A percentile compares a stretch with the other conserved stretches of the same genome.
Evolutionary conservation across 1,284 basidiomycete genomes (phyloP).

Genomic region (Meira nashicola): DNA sequence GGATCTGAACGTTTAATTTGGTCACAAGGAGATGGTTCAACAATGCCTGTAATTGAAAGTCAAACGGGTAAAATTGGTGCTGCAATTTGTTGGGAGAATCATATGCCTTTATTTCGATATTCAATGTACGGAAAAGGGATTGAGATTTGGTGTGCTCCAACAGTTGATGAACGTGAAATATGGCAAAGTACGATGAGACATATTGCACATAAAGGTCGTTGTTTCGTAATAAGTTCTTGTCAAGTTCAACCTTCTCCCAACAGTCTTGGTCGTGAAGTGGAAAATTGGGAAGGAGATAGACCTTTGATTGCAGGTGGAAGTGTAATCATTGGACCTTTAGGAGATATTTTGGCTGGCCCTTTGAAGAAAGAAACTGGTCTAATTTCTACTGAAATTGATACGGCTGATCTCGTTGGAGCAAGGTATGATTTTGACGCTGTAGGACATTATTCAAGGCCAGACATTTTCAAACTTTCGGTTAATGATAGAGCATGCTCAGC

Average conservation of each 20-base stretch:
- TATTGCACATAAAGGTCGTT: slow-evolving; percentile 70
- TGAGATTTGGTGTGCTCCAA: slow-evolving; percentile 67
- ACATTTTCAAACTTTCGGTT: slow-evolving; percentile 51
- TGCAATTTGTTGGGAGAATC: slow-evolving; percentile 56
- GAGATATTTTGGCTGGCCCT: slow-evolving; percentile 66
- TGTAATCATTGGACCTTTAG: slow-evolving; percentile 66
- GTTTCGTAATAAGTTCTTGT: slow-evolving; percentile 67
- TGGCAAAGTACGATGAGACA: slow-evolving; percentile 68
- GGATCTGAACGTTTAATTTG: slow-evolving; percentile 67
- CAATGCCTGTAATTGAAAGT: slow-evolving; percentile 50
- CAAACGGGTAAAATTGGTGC: slow-evolving; percentile 21
- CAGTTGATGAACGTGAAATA: slow-evolving; percentile 64
- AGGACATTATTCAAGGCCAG: slow-evolving; percentile 67
- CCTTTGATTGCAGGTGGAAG: slow-evolving; percentile 68
- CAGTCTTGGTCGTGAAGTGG: too few species aligned
- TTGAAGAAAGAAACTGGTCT: slow-evolving; percentile 61
- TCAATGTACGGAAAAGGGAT: slow-evolving; percentile 64
- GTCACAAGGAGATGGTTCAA: slow-evolving; percentile 58
- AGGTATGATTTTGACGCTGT: slow-evolving; percentile 69
- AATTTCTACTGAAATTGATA: slow-evolving; percentile 64
- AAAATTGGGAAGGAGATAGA: slow-evolving; percentile 55
- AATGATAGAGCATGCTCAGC: slow-evolving; percentile 9
- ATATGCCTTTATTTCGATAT: slow-evolving; percentile 63
- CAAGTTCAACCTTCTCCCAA: slow-evolving; percentile 52
- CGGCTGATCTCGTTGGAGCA: slow-evolving; percentile 62